A percentile compares a stretch with the other conserved stretches of the same genome.
phyloP scores from a whole-genome alignment of 139 green algal genomes.

The Chlorella sp. region DNA sequence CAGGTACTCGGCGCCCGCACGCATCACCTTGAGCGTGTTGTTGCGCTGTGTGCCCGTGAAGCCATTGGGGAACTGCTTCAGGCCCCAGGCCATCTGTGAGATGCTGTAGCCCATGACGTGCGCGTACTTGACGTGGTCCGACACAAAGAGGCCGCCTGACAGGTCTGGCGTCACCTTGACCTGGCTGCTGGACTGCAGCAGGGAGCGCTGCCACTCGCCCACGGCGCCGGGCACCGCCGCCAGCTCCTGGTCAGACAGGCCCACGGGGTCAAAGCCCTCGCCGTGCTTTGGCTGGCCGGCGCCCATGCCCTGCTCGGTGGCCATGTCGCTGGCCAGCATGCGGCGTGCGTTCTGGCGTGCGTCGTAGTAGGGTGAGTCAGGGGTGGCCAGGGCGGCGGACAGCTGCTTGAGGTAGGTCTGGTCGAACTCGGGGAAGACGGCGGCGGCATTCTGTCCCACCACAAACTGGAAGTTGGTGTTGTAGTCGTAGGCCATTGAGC shows the following conservation, averaged over 20 bases:
- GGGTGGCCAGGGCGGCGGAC: background rate
- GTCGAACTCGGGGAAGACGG: background rate
- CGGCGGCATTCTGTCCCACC: background rate
- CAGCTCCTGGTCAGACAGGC: background rate
- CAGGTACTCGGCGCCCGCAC: background rate
- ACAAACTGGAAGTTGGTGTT: conserved; percentile 17
- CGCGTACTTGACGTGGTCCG: conserved; percentile 3
- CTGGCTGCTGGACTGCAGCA: background rate
- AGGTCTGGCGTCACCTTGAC: background rate
- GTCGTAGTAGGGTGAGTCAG: background rate
- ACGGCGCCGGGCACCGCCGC: background rate
- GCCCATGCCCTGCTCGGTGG: background rate
- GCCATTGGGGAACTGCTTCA: conserved; percentile 1
- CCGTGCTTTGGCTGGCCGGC: background rate
- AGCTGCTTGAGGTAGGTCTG: background rate
- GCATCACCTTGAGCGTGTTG: background rate
- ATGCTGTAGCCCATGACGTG: background rate
- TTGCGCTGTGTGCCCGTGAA: background rate
- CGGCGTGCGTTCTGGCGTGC: background rate
- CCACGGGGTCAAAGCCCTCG: background rate
- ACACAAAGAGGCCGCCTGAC: background rate
- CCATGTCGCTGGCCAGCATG: background rate
- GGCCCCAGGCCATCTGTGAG: background rate
- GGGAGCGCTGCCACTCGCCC: background rate
- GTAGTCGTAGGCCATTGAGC: conserved; percentile 1